Base-by-base conservation (phyloP, 2,329 filamentous ascomycete species). In the Beauveria brongniartii region DNA sequence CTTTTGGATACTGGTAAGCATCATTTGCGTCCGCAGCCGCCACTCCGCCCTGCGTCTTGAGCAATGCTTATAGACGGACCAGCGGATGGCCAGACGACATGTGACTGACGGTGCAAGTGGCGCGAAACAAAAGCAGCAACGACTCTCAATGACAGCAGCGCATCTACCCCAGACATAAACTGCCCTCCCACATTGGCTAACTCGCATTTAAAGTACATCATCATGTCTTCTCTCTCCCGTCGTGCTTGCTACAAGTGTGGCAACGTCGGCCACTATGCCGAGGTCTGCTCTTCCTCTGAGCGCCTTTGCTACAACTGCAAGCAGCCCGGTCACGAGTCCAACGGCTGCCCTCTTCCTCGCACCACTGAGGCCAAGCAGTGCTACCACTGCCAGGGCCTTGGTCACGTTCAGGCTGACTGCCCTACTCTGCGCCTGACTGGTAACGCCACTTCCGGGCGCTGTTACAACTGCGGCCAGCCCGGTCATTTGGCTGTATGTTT, bases 301-400 rank as follows among this genome's bases (percentile, higher is more conserved):
- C 91, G 94, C 73, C 89, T 99, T 72, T 99, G 94, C 88, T 99
- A 99, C 82, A 99, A 99, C 83, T 99, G 94, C 55, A 63, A 63
- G 52, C 60, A 62, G 57, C 51, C 60, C 68, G 89, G 91, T 75
- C 94, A 99, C 78, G 94, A 99, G 81, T 97, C 93, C 67, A 97
- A 96, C 80, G 90, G 89, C 76, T 99, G 94, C 84, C 94, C 94
- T 69, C 88, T 93, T 73, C 94, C 94, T 71, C 89, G 94, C 76
- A 97, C 93, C 64, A 97, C 94, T 66, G 94, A 99, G 80, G 92
- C 92, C 58, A 99, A 99, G 87, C 94, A 99, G 83, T 99, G 94
- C 86, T 99, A 99, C 77, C 94, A 97, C 80, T 99, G 94, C 83
- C 94, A 97, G 82, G 94, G 94, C 63, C 85, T 97, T 64, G 94